phyloP scores from a whole-genome alignment of 257 asterid species.

The Scutellaria galericulata region DNA sequence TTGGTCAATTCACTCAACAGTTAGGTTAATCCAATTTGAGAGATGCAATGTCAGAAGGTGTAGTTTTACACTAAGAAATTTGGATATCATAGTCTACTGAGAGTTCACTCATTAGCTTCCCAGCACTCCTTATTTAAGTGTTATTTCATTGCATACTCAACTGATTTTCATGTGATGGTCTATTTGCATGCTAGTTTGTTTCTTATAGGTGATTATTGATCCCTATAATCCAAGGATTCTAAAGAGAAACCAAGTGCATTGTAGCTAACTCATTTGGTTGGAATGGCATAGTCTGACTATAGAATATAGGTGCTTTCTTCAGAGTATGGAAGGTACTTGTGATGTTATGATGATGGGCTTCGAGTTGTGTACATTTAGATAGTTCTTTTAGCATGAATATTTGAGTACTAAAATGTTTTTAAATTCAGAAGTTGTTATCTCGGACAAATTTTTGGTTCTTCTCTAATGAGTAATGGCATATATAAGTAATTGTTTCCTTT shows the following conservation, averaged over 20 bases:
- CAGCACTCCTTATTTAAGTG: not conserved
- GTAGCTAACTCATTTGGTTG: not conserved
- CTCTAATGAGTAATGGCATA: not conserved
- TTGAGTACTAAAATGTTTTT: not conserved
- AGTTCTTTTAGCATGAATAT: not conserved
- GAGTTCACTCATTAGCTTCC: not conserved
- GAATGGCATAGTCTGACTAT: not conserved
- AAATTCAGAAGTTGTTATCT: not conserved
- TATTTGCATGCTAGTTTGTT: conserved; percentile 16
- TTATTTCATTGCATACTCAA: not conserved
- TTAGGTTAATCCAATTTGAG: not conserved
- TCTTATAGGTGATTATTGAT: not conserved
- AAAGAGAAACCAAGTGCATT: not conserved
- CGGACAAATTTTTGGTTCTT: not conserved
- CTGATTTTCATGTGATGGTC: not conserved
- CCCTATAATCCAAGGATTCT: not conserved
- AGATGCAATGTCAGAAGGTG: not conserved
- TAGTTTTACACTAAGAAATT: not conserved
- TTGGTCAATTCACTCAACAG: not conserved
- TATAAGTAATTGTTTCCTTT: not conserved
- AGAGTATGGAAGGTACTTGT: not conserved
- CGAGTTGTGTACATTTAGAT: not conserved
- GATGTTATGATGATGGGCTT: not conserved
- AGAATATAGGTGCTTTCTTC: not conserved
- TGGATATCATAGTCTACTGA: conserved; percentile 6